A percentile compares a stretch with the other conserved stretches of the same genome.
phyloP scores from a whole-genome alignment of 2,329 filamentous ascomycete genomes.

The Calonectria pseudoreteaudii region DNA sequence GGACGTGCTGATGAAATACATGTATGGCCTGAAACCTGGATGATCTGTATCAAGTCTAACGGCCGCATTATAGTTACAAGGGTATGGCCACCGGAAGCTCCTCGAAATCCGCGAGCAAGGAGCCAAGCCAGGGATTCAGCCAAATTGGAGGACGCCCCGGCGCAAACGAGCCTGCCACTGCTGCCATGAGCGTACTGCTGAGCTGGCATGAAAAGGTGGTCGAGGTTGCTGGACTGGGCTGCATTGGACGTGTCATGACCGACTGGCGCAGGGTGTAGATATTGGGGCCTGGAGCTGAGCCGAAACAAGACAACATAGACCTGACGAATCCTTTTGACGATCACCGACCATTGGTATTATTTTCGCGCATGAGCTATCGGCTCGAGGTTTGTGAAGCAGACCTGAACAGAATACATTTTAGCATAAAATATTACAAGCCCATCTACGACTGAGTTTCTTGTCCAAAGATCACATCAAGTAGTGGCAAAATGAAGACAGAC shows the following conservation, averaged over 20 bases:
- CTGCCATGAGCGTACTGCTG: conserved; percentile 94
- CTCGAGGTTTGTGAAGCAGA: background rate
- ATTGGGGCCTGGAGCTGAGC: conserved; percentile 22
- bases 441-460: background rate
- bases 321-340: conserved; percentile 26
- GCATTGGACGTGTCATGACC: conserved; percentile 94
- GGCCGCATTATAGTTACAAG: conserved; percentile 75
- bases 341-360: conserved; percentile 1
- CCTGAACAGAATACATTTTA: background rate
- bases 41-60: conserved; percentile 24
- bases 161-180: conserved; percentile 76
- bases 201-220: conserved; percentile 99
- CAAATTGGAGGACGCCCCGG: conserved; percentile 74
- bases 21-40: conserved; percentile 68
- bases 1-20: conserved; percentile 97
- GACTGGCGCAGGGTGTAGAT: conserved; percentile 82
- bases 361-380: background rate
- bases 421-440: background rate
- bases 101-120: conserved; percentile 56
- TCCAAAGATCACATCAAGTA: too few relatives aligned
- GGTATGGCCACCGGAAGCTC: conserved; percentile 75
- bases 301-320: conserved; percentile 34
- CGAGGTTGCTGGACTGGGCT: conserved; percentile 90
- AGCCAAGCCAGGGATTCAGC: conserved; percentile 83
- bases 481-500: background rate